Evolutionary conservation across 176 grass and related monocot genomes (phyloP).

Genomic region (Eleusine indica): DNA sequence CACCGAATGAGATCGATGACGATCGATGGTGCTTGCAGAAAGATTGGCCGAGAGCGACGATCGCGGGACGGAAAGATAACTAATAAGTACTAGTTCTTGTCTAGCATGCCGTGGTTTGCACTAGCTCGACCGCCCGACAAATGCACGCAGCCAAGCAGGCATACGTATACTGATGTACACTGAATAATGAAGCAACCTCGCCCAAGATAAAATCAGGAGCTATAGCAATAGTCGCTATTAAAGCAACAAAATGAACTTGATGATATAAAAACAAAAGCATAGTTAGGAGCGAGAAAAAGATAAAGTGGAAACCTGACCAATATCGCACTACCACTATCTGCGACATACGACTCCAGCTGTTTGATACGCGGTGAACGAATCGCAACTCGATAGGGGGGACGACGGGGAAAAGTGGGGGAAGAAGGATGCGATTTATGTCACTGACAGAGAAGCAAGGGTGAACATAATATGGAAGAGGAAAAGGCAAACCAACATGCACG

Average conservation of each 20-base stretch:
- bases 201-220: too few species aligned
- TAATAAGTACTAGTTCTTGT: too few species aligned
- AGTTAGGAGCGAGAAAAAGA: not conserved
- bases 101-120: too few species aligned
- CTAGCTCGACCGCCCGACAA: too few species aligned
- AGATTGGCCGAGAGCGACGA: conserved; percentile 1
- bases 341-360: not conserved
- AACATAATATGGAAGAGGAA: too few species aligned
- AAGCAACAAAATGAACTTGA: not conserved
- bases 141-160: too few species aligned
- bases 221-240: not conserved
- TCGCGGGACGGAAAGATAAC: not conserved
- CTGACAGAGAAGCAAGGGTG: not conserved
- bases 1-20: not conserved
- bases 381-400: not conserved
- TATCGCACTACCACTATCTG: conserved; percentile 1
- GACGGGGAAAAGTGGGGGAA: not conserved
- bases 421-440: not conserved
- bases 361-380: not conserved
- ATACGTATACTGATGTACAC: not conserved
- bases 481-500: not conserved
- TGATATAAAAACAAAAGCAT: not conserved
- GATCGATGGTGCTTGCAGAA: not conserved
- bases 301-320: conserved; percentile 33
- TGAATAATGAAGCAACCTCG: too few species aligned